A percentile compares a stretch with the other conserved stretches of the same genome.
These are phyloP conservation scores for Oropetium thomaeum DNA, from an alignment of 176 grass and related monocot genomes.

Conservation along the genomic window DNA sequence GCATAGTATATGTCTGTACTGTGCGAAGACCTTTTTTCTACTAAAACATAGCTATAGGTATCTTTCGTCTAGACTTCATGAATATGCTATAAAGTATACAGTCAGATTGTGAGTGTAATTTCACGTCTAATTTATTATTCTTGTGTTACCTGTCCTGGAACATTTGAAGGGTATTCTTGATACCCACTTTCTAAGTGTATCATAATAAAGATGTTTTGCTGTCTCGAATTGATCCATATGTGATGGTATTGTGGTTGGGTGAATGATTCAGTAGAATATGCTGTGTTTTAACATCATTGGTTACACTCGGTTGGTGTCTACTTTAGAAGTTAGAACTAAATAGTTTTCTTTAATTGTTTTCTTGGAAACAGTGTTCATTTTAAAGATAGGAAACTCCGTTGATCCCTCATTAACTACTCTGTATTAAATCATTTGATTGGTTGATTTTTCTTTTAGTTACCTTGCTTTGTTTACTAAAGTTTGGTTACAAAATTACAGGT, in stretches of 20 bases:
- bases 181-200: no score
- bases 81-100: no score
- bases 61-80: no score
- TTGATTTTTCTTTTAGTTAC: not conserved
- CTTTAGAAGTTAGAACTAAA: not conserved
- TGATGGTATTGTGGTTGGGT: not conserved
- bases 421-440: not conserved
- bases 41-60: no score
- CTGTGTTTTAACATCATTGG: not conserved
- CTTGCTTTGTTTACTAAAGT: not conserved
- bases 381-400: not conserved
- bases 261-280: not conserved
- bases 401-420: not conserved
- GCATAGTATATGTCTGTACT: no score
- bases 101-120: not conserved
- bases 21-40: no score
- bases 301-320: not conserved
- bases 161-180: not conserved
- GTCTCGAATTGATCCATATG: no score
- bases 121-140: not conserved
- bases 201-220: no score
- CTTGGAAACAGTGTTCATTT: not conserved
- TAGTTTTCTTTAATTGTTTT: not conserved
- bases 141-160: not conserved
- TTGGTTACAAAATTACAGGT: not conserved